Base-by-base conservation (phyloP, 1,139 yeast species). In the Nakaseomyces delphensis region DNA sequence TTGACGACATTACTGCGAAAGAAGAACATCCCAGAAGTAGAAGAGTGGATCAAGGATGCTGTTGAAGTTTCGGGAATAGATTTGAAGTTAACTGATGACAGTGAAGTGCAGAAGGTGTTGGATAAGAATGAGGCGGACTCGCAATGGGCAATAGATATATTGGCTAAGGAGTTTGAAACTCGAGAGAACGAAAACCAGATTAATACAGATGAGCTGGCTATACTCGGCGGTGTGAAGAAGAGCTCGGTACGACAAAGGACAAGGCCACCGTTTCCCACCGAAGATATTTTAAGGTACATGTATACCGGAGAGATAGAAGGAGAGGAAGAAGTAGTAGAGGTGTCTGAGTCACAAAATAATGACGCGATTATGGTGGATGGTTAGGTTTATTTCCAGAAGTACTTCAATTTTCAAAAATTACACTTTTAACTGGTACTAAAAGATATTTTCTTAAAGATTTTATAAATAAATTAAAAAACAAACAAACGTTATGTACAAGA, bases 11-110 rank as follows among this genome's bases (percentile, higher is more conserved):
- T 91, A 48, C 65, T 91, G 47, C 71, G 97, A 45, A 91, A 87
- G 60, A 89, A 89, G 59, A 80, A 83, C 40, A 67, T 84, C 11
- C 97, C 97, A 0, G 96, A 87, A 52, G 95, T 89, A 1, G 86
- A 80, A 44, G 84, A 78, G 38, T 87, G 96, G 97, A 75, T 86
- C 13, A 71, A 71, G 14, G 68, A 69, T 15, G 87, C 91, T 1
- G 64, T 67, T 19, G 69, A 66, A 18, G 60, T 65, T 18, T 69
- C 71, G 1, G 61, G 61, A 4, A 35, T 57, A 39, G 51, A 60
- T 43, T 18, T 50, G 21, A 41, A 45, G 5, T 29, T 55, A 36
- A 18, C 54, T 24, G 48, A 50, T 11, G 46, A 48, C 9, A 50
- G 45, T 11, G 63, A 61, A 20, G 48, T 59, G 4, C 47, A 55